Conservation (phyloP, 2,329 filamentous ascomycete species). For the Exophiala sideris region DNA sequence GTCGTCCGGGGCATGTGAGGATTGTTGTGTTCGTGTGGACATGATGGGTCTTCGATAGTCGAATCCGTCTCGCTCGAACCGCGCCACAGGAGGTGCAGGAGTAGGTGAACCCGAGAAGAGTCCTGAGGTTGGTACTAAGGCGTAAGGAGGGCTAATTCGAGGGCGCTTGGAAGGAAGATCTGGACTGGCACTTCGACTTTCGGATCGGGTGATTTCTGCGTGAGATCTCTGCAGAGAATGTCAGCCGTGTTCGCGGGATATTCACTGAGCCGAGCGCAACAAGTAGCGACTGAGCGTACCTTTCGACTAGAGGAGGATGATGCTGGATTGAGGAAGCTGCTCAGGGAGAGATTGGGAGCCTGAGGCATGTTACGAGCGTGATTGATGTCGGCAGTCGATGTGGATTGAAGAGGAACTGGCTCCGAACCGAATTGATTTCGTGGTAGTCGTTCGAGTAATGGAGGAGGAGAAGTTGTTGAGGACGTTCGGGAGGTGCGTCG, state of each 20-base stretch:
- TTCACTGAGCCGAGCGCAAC: neutral
- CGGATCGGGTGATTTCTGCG: constrained; percentile 26
- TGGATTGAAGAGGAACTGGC: neutral
- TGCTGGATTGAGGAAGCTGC: constrained; percentile 20
- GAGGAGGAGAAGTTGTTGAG: neutral
- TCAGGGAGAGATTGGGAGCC: constrained; percentile 16
- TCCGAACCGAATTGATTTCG: neutral
- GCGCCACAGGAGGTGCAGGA: constrained; percentile 27
- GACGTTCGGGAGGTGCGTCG: neutral
- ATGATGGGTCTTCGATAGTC: constrained; percentile 53
- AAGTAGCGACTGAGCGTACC: constrained; percentile 10
- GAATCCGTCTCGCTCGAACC: constrained; percentile 51
- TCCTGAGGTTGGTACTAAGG: constrained; percentile 22
- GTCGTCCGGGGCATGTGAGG: constrained; percentile 5
- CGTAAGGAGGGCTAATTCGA: constrained; percentile 19
- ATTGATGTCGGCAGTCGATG: constrained; percentile 4
- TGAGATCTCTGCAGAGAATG: constrained; percentile 22
- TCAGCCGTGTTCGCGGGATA: neutral
- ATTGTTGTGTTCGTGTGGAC: constrained; percentile 33
- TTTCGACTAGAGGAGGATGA: constrained; percentile 22
- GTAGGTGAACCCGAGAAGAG: constrained; percentile 8
- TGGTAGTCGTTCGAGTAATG: neutral
- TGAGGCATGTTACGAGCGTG: constrained; percentile 17
- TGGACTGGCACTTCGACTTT: constrained; percentile 26
- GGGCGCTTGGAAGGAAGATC: constrained; percentile 27